Percentiles rank a stretch among this genome's conserved stretches.
Evolutionary conservation across 805 yeast genomes (phyloP).

Genomic region (Yarrowia bubula): DNA sequence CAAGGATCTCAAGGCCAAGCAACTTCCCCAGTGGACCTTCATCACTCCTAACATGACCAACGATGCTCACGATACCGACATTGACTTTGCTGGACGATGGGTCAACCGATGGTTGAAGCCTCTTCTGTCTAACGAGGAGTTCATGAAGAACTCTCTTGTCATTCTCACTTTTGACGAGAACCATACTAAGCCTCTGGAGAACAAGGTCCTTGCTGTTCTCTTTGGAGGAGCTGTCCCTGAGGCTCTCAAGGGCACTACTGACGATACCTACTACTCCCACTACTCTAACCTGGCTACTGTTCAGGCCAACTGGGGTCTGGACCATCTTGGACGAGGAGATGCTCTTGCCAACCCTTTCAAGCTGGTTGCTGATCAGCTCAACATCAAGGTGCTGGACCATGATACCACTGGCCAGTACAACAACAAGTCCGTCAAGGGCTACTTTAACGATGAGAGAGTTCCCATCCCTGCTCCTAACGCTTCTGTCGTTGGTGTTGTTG

Average conservation of each 20-base stretch:
- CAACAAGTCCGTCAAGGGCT: conserved; percentile 5
- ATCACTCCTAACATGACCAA: conserved; percentile 55
- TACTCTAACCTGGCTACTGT: conserved; percentile 52
- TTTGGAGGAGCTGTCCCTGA: conserved; percentile 51
- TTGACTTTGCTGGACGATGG: conserved; percentile 50
- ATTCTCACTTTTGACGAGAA: conserved; percentile 53
- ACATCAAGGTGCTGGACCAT: background rate
- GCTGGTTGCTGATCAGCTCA: conserved; percentile 43
- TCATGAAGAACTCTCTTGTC: conserved; percentile 48
- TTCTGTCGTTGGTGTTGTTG: background rate
- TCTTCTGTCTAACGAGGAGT: conserved; percentile 46
- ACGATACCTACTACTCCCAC: conserved; percentile 51
- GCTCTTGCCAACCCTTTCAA: conserved; percentile 50
- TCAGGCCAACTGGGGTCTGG: conserved; percentile 52
- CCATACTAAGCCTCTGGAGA: conserved; percentile 45
- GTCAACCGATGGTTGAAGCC: conserved; percentile 47
- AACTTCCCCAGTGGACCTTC: conserved; percentile 53
- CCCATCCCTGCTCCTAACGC: conserved; percentile 8
- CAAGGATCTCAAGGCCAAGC: conserved; percentile 43
- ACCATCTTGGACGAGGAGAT: conserved; percentile 52
- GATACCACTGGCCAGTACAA: conserved; percentile 7
- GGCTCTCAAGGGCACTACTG: conserved; percentile 45
- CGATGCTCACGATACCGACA: conserved; percentile 53
- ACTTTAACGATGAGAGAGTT: conserved; percentile 3
- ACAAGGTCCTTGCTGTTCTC: conserved; percentile 48